Evolutionary conservation across 805 yeast genomes (phyloP).

Genomic region (Metschnikowia bowlesiae): DNA sequence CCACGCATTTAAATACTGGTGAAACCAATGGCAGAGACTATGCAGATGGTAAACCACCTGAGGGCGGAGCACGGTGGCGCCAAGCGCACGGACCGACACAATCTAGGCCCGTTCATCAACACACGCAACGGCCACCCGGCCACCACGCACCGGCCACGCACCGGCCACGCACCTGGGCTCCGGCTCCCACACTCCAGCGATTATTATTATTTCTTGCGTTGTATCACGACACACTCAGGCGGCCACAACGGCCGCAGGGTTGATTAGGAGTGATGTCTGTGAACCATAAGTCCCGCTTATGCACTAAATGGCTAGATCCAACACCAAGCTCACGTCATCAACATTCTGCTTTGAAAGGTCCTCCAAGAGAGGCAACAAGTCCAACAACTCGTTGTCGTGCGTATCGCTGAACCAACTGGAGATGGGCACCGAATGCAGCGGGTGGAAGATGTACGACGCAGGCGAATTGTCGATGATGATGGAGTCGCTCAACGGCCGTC

Average conservation of each 20-base stretch:
- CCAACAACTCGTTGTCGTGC: constrained; percentile 92
- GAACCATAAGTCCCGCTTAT: constrained; percentile 19
- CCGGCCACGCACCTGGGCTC: no score
- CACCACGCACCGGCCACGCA: no score
- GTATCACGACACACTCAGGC: constrained; percentile 1
- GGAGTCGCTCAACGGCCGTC: constrained; percentile 80
- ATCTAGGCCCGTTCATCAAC: no score
- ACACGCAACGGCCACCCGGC: no score
- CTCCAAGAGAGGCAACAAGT: constrained; percentile 83
- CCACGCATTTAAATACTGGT: no score
- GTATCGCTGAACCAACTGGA: constrained; percentile 98
- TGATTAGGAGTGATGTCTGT: constrained; percentile 1
- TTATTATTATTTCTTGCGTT: constrained; percentile 1
- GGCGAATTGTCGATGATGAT: constrained; percentile 97
- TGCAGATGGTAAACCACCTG: no score
- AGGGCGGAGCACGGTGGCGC: no score
- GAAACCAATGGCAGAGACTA: no score
- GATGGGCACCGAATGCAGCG: constrained; percentile 95
- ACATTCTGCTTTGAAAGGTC: constrained; percentile 72
- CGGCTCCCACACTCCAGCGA: no score
- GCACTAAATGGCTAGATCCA: constrained; percentile 61
- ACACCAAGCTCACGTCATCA: constrained; percentile 77
- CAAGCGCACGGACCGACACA: no score
- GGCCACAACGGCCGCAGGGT: neutral
- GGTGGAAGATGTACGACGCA: constrained; percentile 96